Evolutionary conservation across 352 stramenopile genomes (phyloP), one percentile per base, ranked within the genome.

Genomic region (Pseudoperonospora humuli): DNA sequence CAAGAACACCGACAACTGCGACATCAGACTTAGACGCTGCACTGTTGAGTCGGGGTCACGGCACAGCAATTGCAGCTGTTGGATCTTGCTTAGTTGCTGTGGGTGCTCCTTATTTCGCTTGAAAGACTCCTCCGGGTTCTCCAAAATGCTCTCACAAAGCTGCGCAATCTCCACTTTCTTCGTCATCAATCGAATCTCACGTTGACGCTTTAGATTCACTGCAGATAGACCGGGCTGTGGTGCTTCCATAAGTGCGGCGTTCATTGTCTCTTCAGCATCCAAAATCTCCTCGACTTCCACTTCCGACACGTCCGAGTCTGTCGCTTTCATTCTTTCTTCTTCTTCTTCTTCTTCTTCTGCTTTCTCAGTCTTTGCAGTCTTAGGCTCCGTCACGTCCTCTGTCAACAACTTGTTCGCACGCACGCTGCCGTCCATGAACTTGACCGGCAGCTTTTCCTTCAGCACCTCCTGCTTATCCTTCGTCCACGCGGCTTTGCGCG

Each of bases 1-100:
- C 29, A 96, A 70, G 44, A 97, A 98, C 23, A 98, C 87, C 1
- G 93, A 94, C 11, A 97, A 60, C 36, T 97, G 65, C 6, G 90
- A 97, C 34, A 98, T 67, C 53, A 97, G 66, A 15, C 78, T 93
- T 6, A 98, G 70, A 39, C 88, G 86, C 49, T 77, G 70, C 34
- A 95, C 68, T 1, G 73, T 86, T 14, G 61, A 37, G 47, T 95
- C 84, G 7, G 72, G 61, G 35, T 95, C 84, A 14, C 61, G 62
- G 27, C 65, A 85, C 20, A 93, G 62, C 15, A 51, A 50, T 34
- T 88, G 77, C 33, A 91, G 48, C 51, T 92, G 73, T 58, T 91
- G 67, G 7, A 90, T 70, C 40, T 88, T 93, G 43, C 79, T 89
- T 7, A 86, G 50, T 20, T 82, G 63, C 19, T 89, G 50, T 2